These are phyloP conservation scores for Fusarium decemcellulare DNA, from an alignment of 2,329 filamentous ascomycete genomes.

Conservation along the genomic window DNA sequence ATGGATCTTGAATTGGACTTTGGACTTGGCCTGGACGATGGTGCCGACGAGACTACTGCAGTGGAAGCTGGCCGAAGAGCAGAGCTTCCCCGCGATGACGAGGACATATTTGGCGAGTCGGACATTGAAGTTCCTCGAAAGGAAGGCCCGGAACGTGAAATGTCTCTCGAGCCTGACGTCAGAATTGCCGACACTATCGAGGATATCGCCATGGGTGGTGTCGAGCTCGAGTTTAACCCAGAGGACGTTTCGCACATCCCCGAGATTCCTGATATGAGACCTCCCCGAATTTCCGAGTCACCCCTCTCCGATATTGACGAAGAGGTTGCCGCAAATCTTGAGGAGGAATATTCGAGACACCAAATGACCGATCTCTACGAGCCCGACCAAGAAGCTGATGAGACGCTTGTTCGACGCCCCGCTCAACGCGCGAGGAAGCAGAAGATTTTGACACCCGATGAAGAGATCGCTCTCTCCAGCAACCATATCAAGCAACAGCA, in stretches of 20 bases:
- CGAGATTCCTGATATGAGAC: conserved; percentile 64
- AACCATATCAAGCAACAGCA: conserved; percentile 89
- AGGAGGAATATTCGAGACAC: conserved; percentile 68
- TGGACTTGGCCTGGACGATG: conserved; percentile 79
- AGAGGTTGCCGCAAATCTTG: conserved; percentile 71
- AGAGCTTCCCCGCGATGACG: conserved; percentile 74
- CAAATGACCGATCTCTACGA: conserved; percentile 73
- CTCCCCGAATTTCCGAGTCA: conserved; percentile 77
- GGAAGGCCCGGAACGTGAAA: conserved; percentile 68
- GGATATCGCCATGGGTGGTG: conserved; percentile 72
- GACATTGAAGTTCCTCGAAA: conserved; percentile 71
- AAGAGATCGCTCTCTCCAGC: conserved; percentile 82
- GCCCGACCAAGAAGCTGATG: conserved; percentile 70
- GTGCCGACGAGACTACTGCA: conserved; percentile 59
- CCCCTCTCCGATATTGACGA: conserved; percentile 80
- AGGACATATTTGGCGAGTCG: conserved; percentile 77
- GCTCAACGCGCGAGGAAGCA: conserved; percentile 82
- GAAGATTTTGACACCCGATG: conserved; percentile 86
- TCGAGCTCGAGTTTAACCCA: conserved; percentile 76
- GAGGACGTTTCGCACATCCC: conserved; percentile 72
- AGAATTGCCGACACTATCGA: conserved; percentile 75
- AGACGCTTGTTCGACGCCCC: conserved; percentile 74
- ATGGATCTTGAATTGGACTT: conserved; percentile 82
- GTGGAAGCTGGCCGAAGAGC: conserved; percentile 94
- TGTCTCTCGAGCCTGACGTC: conserved; percentile 68